Conservation (phyloP, 768 basidiomycete species). For the Podaxis sp. region DNA sequence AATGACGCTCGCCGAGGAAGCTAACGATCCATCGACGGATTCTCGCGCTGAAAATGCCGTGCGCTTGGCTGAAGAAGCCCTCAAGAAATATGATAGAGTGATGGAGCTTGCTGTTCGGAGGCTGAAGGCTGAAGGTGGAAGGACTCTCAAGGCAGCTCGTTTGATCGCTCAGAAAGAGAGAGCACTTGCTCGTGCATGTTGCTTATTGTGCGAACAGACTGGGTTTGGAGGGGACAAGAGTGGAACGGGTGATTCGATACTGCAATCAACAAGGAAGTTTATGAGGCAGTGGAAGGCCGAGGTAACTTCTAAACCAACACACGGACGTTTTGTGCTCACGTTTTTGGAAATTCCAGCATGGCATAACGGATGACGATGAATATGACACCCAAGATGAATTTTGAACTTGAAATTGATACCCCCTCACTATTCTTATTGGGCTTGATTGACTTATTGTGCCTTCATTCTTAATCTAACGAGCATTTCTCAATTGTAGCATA, state of each 20-base stretch:
- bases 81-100: conserved; percentile 35
- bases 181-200: conserved; percentile 38
- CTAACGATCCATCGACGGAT: conserved; percentile 41
- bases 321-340: neutral
- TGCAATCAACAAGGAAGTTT: conserved; percentile 35
- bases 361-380: conserved; percentile 12
- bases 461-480: neutral
- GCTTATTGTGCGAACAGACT: conserved; percentile 46
- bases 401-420: conserved; percentile 1
- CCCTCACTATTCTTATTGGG: neutral
- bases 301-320: conserved; percentile 22
- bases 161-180: conserved; percentile 38
- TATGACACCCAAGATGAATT: conserved; percentile 14
- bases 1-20: conserved; percentile 46
- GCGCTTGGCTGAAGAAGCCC: conserved; percentile 31
- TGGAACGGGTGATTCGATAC: conserved; percentile 39
- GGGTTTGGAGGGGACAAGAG: conserved; percentile 42
- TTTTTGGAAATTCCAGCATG: conserved; percentile 24
- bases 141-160: conserved; percentile 30
- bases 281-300: conserved; percentile 43
- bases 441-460: neutral
- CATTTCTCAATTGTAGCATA: conserved; percentile 4
- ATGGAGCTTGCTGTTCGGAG: conserved; percentile 36
- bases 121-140: conserved; percentile 40
- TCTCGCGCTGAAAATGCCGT: conserved; percentile 38